A percentile compares a stretch with the other conserved stretches of the same genome.
phyloP scores from a whole-genome alignment of 768 basidiomycete species.

The Epithele typhae region DNA sequence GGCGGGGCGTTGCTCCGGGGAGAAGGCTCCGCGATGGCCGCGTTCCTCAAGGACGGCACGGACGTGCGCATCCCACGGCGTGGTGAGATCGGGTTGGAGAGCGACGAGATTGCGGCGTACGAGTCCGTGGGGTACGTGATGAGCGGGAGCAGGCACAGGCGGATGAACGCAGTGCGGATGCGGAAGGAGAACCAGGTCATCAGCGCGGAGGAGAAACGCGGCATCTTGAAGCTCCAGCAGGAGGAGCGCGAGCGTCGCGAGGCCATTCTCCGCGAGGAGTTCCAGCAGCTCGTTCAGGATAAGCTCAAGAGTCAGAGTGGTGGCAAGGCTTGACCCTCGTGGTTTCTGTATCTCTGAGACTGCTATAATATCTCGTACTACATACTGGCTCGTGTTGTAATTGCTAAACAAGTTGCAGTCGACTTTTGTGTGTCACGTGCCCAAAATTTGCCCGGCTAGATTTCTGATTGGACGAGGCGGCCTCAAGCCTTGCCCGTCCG shows the following conservation, averaged over 20 bases:
- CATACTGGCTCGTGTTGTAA: too few relatives aligned
- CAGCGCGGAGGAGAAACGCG: conserved; percentile 96
- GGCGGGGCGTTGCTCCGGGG: conserved; percentile 88
- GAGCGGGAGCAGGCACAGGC: conserved; percentile 89
- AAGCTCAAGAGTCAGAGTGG: conserved; percentile 65
- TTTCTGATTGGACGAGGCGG: conserved; percentile 7
- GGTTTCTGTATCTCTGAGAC: neutral
- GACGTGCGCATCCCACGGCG: conserved; percentile 91
- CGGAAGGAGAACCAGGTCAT: conserved; percentile 99
- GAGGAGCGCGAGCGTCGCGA: conserved; percentile 94
- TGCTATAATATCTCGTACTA: neutral
- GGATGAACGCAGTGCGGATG: conserved; percentile 99
- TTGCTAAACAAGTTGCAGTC: too few relatives aligned
- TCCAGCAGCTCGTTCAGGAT: conserved; percentile 77
- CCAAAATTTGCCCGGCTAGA: conserved; percentile 7
- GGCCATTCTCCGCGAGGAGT: conserved; percentile 83
- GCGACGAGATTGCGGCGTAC: conserved; percentile 81
- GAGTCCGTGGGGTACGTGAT: conserved; percentile 95
- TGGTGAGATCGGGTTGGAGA: conserved; percentile 94
- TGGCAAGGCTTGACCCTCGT: neutral
- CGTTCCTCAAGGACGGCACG: conserved; percentile 81
- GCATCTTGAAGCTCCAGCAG: conserved; percentile 89
- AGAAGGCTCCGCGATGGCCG: conserved; percentile 98
- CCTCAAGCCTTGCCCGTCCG: neutral
- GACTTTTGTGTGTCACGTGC: conserved; percentile 15